A percentile compares a stretch with the other conserved stretches of the same genome.
Evolutionary conservation across 768 basidiomycete species (phyloP).

Genomic region (Kwoniella shandongensis): DNA sequence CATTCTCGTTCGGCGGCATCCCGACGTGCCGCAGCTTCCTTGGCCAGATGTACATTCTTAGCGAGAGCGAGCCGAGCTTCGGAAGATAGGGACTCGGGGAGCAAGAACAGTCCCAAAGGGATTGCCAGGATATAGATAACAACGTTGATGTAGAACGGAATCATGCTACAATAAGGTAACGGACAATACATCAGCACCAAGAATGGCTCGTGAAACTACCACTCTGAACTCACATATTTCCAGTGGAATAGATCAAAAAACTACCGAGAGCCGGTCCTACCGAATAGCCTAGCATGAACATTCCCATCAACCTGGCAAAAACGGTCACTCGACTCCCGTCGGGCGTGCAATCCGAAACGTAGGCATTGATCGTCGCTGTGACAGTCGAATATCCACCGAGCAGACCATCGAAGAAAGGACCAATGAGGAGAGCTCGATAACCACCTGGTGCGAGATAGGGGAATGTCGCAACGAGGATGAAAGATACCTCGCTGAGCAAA

Average conservation of each 20-base stretch:
- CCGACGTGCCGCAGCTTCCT: slow-evolving; percentile 22
- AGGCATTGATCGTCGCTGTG: slow-evolving; percentile 64
- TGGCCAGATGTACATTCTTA: slow-evolving; percentile 32
- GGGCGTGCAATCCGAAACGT: slow-evolving; percentile 52
- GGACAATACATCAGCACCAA: background rate
- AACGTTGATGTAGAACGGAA: slow-evolving; percentile 70
- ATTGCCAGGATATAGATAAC: slow-evolving; percentile 61
- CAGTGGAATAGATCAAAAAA: slow-evolving; percentile 63
- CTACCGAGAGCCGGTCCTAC: slow-evolving; percentile 73
- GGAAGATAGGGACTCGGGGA: slow-evolving; percentile 64
- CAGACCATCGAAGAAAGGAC: slow-evolving; percentile 75
- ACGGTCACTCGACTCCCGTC: slow-evolving; percentile 45
- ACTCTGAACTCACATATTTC: slow-evolving; percentile 52
- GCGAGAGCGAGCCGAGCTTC: slow-evolving; percentile 54
- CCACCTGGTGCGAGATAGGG: slow-evolving; percentile 60
- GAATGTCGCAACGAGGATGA: slow-evolving; percentile 75
- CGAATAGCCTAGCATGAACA: slow-evolving; percentile 74
- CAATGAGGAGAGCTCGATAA: slow-evolving; percentile 70
- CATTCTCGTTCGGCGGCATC: slow-evolving; percentile 48
- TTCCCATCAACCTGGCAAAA: slow-evolving; percentile 68
- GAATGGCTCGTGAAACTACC: no score
- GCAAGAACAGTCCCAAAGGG: slow-evolving; percentile 63
- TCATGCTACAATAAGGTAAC: slow-evolving; percentile 43
- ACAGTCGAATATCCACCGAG: slow-evolving; percentile 74
- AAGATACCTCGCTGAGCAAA: slow-evolving; percentile 67